These are phyloP conservation scores for Teratosphaeriaceae sp. DNA, from an alignment of 2,329 filamentous ascomycete genomes.

Conservation along the genomic window DNA sequence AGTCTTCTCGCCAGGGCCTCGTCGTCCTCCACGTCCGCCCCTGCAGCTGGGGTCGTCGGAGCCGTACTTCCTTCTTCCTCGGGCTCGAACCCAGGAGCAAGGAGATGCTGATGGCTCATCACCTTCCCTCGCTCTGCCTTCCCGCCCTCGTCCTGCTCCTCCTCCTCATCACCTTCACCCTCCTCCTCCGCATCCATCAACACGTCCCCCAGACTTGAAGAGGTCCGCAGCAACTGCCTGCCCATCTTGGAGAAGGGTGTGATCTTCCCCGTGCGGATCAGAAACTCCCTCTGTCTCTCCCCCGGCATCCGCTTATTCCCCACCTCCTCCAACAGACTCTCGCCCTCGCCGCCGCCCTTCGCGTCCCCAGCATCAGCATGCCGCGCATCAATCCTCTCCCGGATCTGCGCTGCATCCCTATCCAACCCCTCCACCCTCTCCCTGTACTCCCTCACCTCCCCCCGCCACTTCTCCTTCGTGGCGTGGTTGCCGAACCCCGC, in stretches of 20 bases:
- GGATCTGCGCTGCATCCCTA: slow-evolving; percentile 72
- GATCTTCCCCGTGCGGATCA: slow-evolving; percentile 95
- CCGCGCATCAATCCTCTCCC: slow-evolving; percentile 70
- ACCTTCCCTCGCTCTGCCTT: slow-evolving; percentile 25
- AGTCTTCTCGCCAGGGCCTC: slow-evolving; percentile 24
- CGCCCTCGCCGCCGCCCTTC: too few species aligned
- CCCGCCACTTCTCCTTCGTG: slow-evolving; percentile 52
- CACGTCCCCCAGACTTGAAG: slow-evolving; percentile 67
- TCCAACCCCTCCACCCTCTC: slow-evolving; percentile 58
- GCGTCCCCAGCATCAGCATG: slow-evolving; percentile 51
- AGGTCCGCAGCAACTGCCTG: slow-evolving; percentile 54
- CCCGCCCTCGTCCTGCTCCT: slow-evolving; percentile 19
- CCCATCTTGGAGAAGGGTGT: slow-evolving; percentile 85
- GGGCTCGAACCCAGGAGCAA: slow-evolving; percentile 41
- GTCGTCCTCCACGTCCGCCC: slow-evolving; percentile 23
- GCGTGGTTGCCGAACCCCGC: slow-evolving; percentile 48
- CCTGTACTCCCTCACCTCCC: slow-evolving; percentile 61
- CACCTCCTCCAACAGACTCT: slow-evolving; percentile 36
- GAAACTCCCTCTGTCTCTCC: slow-evolving; percentile 79
- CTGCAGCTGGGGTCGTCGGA: slow-evolving; percentile 12
- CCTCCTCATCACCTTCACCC: slow-evolving; percentile 41
- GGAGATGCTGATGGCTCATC: slow-evolving; percentile 42
- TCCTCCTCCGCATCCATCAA: slow-evolving; percentile 79
- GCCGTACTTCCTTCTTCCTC: slow-evolving; percentile 19
- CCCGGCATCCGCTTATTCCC: slow-evolving; percentile 61